A percentile compares a stretch with the other conserved stretches of the same genome.
phyloP scores from a whole-genome alignment of 2,329 filamentous ascomycete genomes.

The Colletotrichum acutatum region DNA sequence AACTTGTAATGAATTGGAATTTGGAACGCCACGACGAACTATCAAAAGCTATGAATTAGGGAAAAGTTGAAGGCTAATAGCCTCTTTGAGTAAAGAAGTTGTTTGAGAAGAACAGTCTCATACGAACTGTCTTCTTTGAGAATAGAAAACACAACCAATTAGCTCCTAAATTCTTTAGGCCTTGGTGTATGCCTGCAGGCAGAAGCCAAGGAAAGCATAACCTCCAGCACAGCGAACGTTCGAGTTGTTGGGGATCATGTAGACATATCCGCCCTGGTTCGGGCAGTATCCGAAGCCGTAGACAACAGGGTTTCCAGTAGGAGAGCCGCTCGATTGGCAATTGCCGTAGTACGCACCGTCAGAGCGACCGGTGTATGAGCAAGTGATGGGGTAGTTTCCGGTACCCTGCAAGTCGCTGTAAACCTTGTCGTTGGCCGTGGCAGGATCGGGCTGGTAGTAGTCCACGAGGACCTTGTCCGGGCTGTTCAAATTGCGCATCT shows the following conservation, averaged over 20 bases:
- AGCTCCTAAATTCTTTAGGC: background rate
- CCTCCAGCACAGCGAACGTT: conserved; percentile 12
- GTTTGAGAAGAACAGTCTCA: background rate
- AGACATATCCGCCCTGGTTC: conserved; percentile 14
- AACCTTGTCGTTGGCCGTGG: conserved; percentile 20
- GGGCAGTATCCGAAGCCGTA: conserved; percentile 18
- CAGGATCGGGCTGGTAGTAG: conserved; percentile 17
- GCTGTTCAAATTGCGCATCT: conserved; percentile 14
- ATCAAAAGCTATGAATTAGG: background rate
- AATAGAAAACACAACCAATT: background rate
- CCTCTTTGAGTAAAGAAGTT: background rate
- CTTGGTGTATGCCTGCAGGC: background rate
- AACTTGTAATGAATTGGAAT: background rate
- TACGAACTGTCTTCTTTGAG: background rate
- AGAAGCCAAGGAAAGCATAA: conserved; percentile 17
- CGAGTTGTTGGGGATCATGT: conserved; percentile 26
- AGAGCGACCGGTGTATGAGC: background rate
- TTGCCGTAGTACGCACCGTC: background rate
- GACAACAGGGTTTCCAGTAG: conserved; percentile 2
- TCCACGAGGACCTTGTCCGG: conserved; percentile 8
- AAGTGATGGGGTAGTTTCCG: conserved; percentile 6
- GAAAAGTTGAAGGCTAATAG: background rate
- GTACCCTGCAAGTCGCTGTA: conserved; percentile 1
- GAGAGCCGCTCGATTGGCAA: conserved; percentile 15
- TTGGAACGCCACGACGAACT: background rate